phyloP scores from a whole-genome alignment of 371 early-diverging fungal species.

The Umbelopsis sp. region DNA sequence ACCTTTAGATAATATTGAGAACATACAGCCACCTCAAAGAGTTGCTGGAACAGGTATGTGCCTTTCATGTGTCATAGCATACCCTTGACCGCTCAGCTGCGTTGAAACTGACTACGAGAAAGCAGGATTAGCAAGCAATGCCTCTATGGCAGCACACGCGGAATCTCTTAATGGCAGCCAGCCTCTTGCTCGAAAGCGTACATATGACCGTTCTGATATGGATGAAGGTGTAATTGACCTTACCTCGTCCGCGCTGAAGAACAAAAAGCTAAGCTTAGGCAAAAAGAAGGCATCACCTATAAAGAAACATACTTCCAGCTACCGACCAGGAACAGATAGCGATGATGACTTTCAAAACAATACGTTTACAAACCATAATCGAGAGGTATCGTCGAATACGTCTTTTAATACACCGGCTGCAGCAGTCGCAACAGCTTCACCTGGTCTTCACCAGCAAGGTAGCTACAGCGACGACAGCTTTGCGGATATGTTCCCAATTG shows the following conservation, averaged over 20 bases:
- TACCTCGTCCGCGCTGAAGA: background rate
- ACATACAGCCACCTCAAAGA: background rate
- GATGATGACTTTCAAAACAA: constrained; percentile 10
- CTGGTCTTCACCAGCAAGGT: background rate
- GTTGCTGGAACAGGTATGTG: background rate
- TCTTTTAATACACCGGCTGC: too few species aligned
- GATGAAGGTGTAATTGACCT: constrained; percentile 1
- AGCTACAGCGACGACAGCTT: background rate
- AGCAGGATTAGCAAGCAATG: background rate
- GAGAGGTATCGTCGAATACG: background rate
- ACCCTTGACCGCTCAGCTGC: background rate
- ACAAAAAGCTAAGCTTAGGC: background rate
- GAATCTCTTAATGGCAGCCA: background rate
- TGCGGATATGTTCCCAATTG: background rate
- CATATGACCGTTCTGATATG: background rate
- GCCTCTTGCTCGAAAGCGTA: background rate
- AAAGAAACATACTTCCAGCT: background rate
- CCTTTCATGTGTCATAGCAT: background rate
- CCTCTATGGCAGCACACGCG: background rate
- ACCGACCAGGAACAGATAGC: background rate
- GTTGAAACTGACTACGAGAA: background rate
- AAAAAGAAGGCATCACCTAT: background rate
- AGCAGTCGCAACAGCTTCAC: background rate
- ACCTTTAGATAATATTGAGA: background rate
- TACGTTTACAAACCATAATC: background rate